Conservation (phyloP, 108 stramenopile species). For the Conticribra guillardii region DNA sequence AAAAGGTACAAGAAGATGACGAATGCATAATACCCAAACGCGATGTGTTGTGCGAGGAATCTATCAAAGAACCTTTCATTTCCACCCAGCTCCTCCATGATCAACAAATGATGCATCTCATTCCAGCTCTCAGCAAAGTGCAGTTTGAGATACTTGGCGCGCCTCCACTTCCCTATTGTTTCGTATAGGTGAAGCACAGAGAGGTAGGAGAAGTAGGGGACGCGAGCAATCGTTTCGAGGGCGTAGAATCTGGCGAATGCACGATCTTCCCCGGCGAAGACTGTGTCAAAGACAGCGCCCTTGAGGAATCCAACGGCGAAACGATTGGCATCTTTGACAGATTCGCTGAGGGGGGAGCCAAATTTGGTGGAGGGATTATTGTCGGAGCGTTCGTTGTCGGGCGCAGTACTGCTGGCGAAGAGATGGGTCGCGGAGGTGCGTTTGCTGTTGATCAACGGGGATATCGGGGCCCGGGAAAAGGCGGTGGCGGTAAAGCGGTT, state of each 20-base stretch:
- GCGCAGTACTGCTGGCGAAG: slow-evolving; percentile 19
- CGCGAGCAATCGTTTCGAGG: slow-evolving; percentile 93
- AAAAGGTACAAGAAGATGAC: slow-evolving; percentile 70
- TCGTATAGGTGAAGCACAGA: slow-evolving; percentile 91
- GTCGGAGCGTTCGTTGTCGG: slow-evolving; percentile 15
- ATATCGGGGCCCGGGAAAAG: neutral
- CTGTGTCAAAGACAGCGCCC: slow-evolving; percentile 45
- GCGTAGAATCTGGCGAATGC: slow-evolving; percentile 89
- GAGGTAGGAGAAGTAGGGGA: slow-evolving; percentile 95
- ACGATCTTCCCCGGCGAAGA: slow-evolving; percentile 51
- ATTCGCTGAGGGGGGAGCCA: slow-evolving; percentile 43
- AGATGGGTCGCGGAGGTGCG: slow-evolving; percentile 1
- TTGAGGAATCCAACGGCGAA: slow-evolving; percentile 46
- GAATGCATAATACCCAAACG: slow-evolving; percentile 91
- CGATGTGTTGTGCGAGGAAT: slow-evolving; percentile 87
- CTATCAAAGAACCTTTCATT: slow-evolving; percentile 76
- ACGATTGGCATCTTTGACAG: slow-evolving; percentile 41
- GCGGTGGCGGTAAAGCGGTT: neutral
- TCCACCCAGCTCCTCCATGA: slow-evolving; percentile 95
- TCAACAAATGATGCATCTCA: slow-evolving; percentile 95
- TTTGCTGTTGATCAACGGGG: too few species aligned
- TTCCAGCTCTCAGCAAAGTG: slow-evolving; percentile 94
- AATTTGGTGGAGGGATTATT: slow-evolving; percentile 53
- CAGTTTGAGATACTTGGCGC: slow-evolving; percentile 69
- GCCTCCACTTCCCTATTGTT: slow-evolving; percentile 82